Conservation (phyloP, 192 early-diverging fungal genomes). For the Thamnidium elegans region DNA sequence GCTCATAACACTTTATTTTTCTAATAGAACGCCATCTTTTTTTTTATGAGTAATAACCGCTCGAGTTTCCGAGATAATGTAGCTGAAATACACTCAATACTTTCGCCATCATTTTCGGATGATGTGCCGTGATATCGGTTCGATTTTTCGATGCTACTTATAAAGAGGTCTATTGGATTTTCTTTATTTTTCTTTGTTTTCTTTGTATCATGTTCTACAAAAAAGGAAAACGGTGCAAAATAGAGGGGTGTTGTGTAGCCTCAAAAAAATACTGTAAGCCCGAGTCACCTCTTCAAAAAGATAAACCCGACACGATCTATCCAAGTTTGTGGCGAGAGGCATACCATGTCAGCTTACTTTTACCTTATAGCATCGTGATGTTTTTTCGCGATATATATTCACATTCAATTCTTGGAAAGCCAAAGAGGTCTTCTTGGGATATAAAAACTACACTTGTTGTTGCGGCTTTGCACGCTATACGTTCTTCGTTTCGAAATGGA, state of each 20-base stretch:
- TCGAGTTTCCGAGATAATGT: too few relatives aligned
- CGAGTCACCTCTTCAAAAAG: neutral
- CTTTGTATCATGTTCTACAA: too few relatives aligned
- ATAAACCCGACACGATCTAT: neutral
- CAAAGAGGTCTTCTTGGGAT: constrained; percentile 20
- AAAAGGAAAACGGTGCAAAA: neutral
- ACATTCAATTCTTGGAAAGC: neutral
- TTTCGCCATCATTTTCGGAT: too few relatives aligned
- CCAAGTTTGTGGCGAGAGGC: neutral
- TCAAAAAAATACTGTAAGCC: neutral
- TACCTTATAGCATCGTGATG: neutral
- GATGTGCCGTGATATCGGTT: too few relatives aligned
- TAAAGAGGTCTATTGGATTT: too few relatives aligned
- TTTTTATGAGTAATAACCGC: too few relatives aligned
- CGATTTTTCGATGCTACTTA: too few relatives aligned
- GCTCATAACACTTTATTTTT: too few relatives aligned
- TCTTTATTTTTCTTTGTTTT: too few relatives aligned
- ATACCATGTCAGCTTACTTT: too few relatives aligned
- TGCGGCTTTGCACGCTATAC: constrained; percentile 3
- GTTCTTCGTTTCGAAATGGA: neutral
- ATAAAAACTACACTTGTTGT: constrained; percentile 3
- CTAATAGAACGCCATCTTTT: too few relatives aligned
- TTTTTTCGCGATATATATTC: neutral
- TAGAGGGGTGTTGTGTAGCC: constrained; percentile 4
- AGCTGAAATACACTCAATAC: too few relatives aligned